These are phyloP conservation scores for Ceratobasidium papillatum DNA, from an alignment of 1,284 basidiomycete species.

Conservation along the genomic window DNA sequence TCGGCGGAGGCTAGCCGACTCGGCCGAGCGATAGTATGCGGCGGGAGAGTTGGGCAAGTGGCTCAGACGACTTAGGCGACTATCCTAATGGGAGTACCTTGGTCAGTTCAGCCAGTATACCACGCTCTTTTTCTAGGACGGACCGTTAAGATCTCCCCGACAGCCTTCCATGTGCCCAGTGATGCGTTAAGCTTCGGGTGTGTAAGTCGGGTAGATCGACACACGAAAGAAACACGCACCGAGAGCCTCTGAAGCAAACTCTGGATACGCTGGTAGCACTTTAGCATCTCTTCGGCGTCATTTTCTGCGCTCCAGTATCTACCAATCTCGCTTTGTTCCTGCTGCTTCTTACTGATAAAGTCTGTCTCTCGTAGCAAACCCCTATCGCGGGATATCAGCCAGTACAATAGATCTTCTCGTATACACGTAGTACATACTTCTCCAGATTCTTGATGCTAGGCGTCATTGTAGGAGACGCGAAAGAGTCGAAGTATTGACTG, in stretches of 20 bases:
- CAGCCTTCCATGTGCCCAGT: neutral
- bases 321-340: neutral
- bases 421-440: neutral
- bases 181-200: neutral
- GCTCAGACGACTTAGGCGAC: neutral
- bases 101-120: neutral
- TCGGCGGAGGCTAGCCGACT: neutral
- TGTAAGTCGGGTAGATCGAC: too few species aligned
- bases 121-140: neutral
- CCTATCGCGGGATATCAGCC: neutral
- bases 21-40: slow-evolving; percentile 10
- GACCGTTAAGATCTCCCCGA: neutral
- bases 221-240: neutral
- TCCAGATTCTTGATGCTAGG: neutral
- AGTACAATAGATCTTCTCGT: neutral
- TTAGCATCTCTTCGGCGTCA: neutral
- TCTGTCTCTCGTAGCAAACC: neutral
- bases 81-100: neutral
- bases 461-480: neutral
- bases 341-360: neutral
- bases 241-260: neutral
- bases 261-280: too few species aligned
- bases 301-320: neutral
- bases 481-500: neutral
- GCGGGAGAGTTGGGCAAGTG: neutral